Evolutionary conservation across 306 rosid genomes (phyloP), one percentile per base, ranked within the genome.

Genomic region (Vicia villosa): DNA sequence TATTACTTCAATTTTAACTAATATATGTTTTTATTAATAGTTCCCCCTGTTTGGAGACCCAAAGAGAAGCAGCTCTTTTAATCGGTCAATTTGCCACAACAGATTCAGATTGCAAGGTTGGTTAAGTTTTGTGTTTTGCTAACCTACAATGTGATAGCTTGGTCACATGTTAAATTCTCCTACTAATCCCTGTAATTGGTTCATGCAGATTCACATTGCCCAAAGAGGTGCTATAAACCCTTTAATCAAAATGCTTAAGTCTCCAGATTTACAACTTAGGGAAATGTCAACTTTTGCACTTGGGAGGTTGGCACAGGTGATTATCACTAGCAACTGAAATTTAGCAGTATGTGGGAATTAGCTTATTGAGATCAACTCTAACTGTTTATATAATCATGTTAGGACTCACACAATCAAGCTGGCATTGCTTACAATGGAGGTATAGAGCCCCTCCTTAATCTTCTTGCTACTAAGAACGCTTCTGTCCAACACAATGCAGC

Each of bases 251-350:
- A 86, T 95, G 97, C 99, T 95, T n/a, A 84, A 84, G 72, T 91
- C 96, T 36, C 51, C 89, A 4, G 97, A 95, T 62, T 82, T 79
- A 28, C 88, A 89, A 59, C 83, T 91, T 47, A 82, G 73, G 76
- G 97, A 95, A 72, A 95, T 95, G 99, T 82, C 99, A 30, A 85
- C 96, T 75, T 95, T 91, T 91, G 97, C 99, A 6, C 82, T 95
- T 79, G 97, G 99, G 77, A 86, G 96, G 75, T 76, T 95, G 82
- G 99, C 99, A 20, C 97, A 91, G 99, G 99, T 91, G 61, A 78
- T 42, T 60, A 61, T 37, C 60, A 13, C 69, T 57, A 16, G 12
- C 69, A 54, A 68, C 49, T 3, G 20, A 22, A 3, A 45, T 28
- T 63, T 73, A 30, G 32, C n/a, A 24, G 1, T 12, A 4, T 32